Conservation (phyloP, 2,329 filamentous ascomycete genomes). For the Dactylellina parvicollis region DNA sequence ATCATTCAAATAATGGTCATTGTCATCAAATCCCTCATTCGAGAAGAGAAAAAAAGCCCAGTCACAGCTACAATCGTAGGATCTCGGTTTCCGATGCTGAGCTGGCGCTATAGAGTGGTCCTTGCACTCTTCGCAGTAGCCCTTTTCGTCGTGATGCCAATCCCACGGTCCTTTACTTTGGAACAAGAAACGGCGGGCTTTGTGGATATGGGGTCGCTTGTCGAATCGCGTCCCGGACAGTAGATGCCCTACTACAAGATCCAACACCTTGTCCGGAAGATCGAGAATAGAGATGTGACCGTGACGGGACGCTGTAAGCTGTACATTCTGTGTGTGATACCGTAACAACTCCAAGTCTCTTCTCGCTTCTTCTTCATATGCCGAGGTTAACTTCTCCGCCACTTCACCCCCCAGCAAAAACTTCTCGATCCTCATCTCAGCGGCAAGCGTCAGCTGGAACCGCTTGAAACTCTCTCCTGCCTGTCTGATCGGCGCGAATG, state of each 20-base stretch:
- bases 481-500: constrained; percentile 6
- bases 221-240: background rate
- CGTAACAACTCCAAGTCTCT: background rate
- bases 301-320: background rate
- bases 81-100: background rate
- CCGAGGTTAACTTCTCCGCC: background rate
- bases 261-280: background rate
- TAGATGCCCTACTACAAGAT: background rate
- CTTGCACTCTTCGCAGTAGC: constrained; percentile 5
- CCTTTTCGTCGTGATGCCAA: constrained; percentile 12
- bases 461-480: background rate
- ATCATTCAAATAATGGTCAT: constrained; percentile 5
- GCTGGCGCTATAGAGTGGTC: background rate
- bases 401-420: background rate
- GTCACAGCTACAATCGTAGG: constrained; percentile 1
- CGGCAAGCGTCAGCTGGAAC: background rate
- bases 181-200: constrained; percentile 13
- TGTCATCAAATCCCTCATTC: background rate
- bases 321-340: background rate
- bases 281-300: background rate
- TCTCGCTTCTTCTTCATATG: background rate
- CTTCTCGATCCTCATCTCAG: constrained; percentile 3
- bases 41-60: constrained; percentile 6
- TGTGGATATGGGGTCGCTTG: background rate
- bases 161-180: constrained; percentile 3